phyloP scores from a whole-genome alignment of 2,329 filamentous ascomycete genomes.

The Monosporascus sp. region DNA sequence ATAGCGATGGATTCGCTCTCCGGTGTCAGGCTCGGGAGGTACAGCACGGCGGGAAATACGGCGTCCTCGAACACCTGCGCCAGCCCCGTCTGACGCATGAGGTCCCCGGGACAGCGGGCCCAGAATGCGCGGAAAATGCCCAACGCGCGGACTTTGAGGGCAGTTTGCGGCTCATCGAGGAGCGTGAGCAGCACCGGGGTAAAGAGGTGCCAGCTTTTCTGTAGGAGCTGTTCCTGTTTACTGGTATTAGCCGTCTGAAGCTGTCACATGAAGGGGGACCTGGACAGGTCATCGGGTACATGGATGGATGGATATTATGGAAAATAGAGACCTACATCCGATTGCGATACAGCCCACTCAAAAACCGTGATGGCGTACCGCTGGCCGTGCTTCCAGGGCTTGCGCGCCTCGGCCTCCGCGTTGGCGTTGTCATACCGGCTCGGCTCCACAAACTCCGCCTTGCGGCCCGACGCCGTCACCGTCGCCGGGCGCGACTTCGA shows the following conservation, averaged over 20 bases:
- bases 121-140: conserved; percentile 51
- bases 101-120: conserved; percentile 41
- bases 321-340: conserved; percentile 38
- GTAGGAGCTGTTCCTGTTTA: conserved; percentile 36
- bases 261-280: conserved; percentile 1
- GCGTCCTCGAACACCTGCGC: conserved; percentile 63
- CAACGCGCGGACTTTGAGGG: conserved; percentile 52
- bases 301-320: background rate
- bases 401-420: conserved; percentile 29
- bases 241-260: conserved; percentile 4
- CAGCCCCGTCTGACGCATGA: conserved; percentile 60
- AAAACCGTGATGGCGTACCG: conserved; percentile 51
- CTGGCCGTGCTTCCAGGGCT: conserved; percentile 57
- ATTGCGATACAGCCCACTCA: conserved; percentile 51
- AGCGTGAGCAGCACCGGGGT: conserved; percentile 66
- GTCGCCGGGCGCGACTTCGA: conserved; percentile 46
- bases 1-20: conserved; percentile 63
- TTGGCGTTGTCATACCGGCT: conserved; percentile 29
- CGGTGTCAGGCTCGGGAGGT: conserved; percentile 71
- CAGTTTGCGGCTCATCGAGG: conserved; percentile 55
- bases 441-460: conserved; percentile 39
- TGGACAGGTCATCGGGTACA: background rate
- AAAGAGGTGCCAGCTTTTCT: conserved; percentile 60
- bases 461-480: conserved; percentile 54
- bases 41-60: conserved; percentile 66